Evolutionary conservation across 306 rosid species (phyloP).

Genomic region (Citrullus colocynthis): DNA sequence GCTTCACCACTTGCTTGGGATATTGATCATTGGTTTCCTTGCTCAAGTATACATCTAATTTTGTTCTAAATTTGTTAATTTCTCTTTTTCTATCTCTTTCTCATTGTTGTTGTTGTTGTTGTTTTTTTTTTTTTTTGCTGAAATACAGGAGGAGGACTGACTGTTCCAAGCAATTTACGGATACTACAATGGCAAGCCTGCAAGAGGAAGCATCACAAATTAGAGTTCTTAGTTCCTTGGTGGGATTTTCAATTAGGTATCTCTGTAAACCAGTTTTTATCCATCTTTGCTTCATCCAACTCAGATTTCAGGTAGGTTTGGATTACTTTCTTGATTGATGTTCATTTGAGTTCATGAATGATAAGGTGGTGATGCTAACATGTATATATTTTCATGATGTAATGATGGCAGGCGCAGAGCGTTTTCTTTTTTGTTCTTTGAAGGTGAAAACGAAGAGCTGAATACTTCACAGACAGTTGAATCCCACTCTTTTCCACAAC

Average conservation of each 20-base stretch:
- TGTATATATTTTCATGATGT: conserved; percentile 4
- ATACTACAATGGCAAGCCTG: conserved; percentile 74
- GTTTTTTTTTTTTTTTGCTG: not conserved
- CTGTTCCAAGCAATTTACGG: conserved; percentile 82
- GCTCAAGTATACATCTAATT: conserved; percentile 43
- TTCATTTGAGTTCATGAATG: not conserved
- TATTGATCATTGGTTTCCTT: conserved; percentile 94
- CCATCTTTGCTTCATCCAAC: conserved; percentile 80
- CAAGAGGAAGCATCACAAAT: conserved; percentile 65
- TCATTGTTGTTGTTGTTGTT: not conserved
- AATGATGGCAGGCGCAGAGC: conserved; percentile 63
- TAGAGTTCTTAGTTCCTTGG: conserved; percentile 92
- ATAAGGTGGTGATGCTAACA: not conserved
- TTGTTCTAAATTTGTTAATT: not conserved
- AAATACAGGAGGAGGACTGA: conserved; percentile 82
- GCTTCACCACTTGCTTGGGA: conserved; percentile 98
- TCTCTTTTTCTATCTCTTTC: conserved; percentile 4
- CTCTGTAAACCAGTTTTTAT: conserved; percentile 81
- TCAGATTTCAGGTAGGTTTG: conserved; percentile 65
- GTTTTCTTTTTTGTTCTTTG: conserved; percentile 65
- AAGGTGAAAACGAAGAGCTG: conserved; percentile 85
- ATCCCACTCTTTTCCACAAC: conserved; percentile 88
- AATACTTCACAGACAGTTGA: conserved; percentile 69
- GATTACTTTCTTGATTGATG: not conserved
- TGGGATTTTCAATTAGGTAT: conserved; percentile 94